Base-by-base conservation (phyloP, 345 rosid species). In the Noccaea bulbosa region DNA sequence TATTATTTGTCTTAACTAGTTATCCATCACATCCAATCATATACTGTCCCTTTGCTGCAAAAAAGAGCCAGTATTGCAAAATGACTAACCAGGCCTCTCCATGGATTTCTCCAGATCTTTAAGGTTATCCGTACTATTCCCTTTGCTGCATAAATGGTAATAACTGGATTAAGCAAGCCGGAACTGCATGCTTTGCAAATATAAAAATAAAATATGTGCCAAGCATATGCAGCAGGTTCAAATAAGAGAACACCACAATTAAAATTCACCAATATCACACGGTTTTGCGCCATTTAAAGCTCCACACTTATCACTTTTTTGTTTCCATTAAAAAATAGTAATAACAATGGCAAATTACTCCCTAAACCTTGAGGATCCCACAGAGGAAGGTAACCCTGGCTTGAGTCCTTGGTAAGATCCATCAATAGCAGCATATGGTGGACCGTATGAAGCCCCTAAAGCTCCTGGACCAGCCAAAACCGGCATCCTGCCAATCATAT, bases 381-480 rank as follows among this genome's bases (percentile, higher is more conserved):
- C 50, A n/a, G 87, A 78, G 71, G 97, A 85, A 65, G 86, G 72
- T 60, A 86, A 84, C 41, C 80, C 89, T 5, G 81, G 72, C 11
- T 85, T 74, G 46, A 72, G 82, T 74, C 85, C 56, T 79, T 89
- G 78, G 83, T 88, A 64, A 35, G 69, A 64, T 2, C 56, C 45
- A 75, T 90, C 96, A 48, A 86, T 83, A 54, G 88, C 53, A 57
- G 87, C 67, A 78, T 91, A 94, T n/a, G 95, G 92, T 30, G 97
- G 58, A 81, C 92, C 83, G 78, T 88, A 89, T 6, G 92, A 24
- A 37, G 86, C 83, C 55, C 98, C 96, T 72, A 91, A 81, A 60
- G 86, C 88, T 78, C 99, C 99, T 47, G 96, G 86, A 67, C 96
- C 91, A 34, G 93, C 78, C 46, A 94, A 75, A 81, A 94, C 82